Conservation (phyloP, 1,284 basidiomycete genomes). For the Trametes versicolor region DNA sequence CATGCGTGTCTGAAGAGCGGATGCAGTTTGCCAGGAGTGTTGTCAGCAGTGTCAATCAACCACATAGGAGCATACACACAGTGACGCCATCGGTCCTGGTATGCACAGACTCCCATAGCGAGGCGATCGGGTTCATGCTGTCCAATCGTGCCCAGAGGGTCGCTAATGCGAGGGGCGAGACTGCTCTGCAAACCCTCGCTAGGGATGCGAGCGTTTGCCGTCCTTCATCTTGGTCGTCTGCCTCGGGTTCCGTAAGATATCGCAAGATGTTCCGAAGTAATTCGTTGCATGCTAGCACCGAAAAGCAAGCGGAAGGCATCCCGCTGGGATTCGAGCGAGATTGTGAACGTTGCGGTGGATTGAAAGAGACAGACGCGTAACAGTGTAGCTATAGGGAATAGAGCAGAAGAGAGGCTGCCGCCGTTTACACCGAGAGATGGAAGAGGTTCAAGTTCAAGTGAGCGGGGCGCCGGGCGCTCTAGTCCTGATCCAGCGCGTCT, state of each 20-base stretch:
- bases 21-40: neutral
- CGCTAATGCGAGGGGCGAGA: slow-evolving; percentile 1
- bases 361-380: no score
- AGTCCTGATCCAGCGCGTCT: slow-evolving; percentile 18
- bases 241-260: slow-evolving; percentile 4
- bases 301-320: slow-evolving; percentile 7
- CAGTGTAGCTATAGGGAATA: no score
- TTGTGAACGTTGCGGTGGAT: no score
- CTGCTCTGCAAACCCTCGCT: slow-evolving; percentile 1
- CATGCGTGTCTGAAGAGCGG: neutral
- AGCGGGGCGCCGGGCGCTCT: no score
- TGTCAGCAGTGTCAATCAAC: neutral
- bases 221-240: slow-evolving; percentile 8
- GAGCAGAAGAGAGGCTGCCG: no score
- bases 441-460: no score
- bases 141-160: slow-evolving; percentile 5
- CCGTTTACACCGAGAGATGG: no score
- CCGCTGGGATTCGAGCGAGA: no score
- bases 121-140: neutral
- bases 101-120: slow-evolving; percentile 2
- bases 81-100: neutral
- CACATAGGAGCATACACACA: neutral
- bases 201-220: slow-evolving; percentile 3
- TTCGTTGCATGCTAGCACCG: slow-evolving; percentile 4
- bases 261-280: slow-evolving; percentile 4